These are phyloP conservation scores for Alternaria triticina DNA, from an alignment of 2,329 filamentous ascomycete species.

Conservation along the genomic window DNA sequence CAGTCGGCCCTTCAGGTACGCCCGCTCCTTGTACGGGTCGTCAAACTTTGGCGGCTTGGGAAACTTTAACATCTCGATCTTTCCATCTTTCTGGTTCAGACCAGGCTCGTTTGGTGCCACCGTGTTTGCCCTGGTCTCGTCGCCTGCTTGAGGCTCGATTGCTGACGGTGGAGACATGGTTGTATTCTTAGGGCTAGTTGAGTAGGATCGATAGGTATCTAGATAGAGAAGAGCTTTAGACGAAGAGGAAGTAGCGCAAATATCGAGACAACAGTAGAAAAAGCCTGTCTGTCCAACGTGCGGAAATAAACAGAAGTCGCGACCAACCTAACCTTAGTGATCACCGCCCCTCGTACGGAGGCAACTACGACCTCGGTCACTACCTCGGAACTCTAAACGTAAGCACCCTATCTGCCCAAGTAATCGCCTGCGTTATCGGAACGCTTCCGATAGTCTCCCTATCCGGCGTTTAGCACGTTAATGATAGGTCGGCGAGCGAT, in stretches of 20 bases:
- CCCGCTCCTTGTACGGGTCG: constrained; percentile 46
- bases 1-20: constrained; percentile 47
- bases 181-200: neutral
- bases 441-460: neutral
- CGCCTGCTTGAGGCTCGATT: constrained; percentile 33
- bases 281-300: neutral
- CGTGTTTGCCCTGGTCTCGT: constrained; percentile 34
- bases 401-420: neutral
- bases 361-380: neutral
- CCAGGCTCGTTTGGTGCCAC: constrained; percentile 42
- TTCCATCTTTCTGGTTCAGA: constrained; percentile 33
- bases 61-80: constrained; percentile 31
- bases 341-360: neutral
- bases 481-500: neutral
- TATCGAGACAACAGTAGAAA: neutral
- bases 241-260: neutral
- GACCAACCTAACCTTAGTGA: neutral
- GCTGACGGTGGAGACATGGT: constrained; percentile 41
- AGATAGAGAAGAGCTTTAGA: neutral
- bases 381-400: constrained; percentile 4
- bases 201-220: neutral
- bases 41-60: constrained; percentile 45
- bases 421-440: neutral
- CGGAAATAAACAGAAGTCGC: neutral
- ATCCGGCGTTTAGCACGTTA: neutral